Percentiles rank a stretch among this genome's conserved stretches.
Evolutionary conservation across 2,329 filamentous ascomycete species (phyloP).

Genomic region (Fusarium sp.): DNA sequence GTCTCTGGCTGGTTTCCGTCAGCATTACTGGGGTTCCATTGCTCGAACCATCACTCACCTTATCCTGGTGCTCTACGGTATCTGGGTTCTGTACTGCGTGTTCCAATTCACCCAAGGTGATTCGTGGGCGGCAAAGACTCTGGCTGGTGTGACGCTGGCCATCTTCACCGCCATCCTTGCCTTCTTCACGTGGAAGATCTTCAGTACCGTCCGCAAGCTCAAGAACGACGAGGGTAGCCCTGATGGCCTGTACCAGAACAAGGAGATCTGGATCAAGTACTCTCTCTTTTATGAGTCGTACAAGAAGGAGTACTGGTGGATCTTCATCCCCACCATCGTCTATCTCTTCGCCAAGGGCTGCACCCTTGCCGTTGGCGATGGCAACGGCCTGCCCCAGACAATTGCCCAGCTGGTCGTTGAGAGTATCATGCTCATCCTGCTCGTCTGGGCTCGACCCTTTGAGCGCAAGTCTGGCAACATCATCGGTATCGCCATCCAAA

Average conservation of each 20-base stretch:
- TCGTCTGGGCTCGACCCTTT: slow-evolving; percentile 88
- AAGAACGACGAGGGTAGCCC: slow-evolving; percentile 81
- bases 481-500: slow-evolving; percentile 93
- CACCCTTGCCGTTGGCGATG: slow-evolving; percentile 85
- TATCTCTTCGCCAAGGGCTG: slow-evolving; percentile 93
- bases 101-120: slow-evolving; percentile 95
- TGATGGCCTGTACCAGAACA: slow-evolving; percentile 84
- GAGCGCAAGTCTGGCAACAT: slow-evolving; percentile 88
- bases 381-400: slow-evolving; percentile 85
- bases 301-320: slow-evolving; percentile 95
- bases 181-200: slow-evolving; percentile 89
- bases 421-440: slow-evolving; percentile 78
- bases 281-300: slow-evolving; percentile 97
- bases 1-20: slow-evolving; percentile 83
- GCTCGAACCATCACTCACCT: slow-evolving; percentile 89
- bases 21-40: slow-evolving; percentile 96
- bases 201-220: slow-evolving; percentile 77
- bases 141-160: slow-evolving; percentile 84
- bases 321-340: slow-evolving; percentile 88
- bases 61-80: slow-evolving; percentile 90
- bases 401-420: slow-evolving; percentile 86
- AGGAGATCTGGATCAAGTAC: slow-evolving; percentile 93
- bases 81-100: slow-evolving; percentile 96
- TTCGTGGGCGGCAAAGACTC: slow-evolving; percentile 89
- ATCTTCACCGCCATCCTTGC: slow-evolving; percentile 84